Percentiles rank a stretch among this genome's conserved stretches.
These are phyloP conservation scores for Iris pallida DNA, from an alignment of 116 monocot species.

Conservation along the genomic window DNA sequence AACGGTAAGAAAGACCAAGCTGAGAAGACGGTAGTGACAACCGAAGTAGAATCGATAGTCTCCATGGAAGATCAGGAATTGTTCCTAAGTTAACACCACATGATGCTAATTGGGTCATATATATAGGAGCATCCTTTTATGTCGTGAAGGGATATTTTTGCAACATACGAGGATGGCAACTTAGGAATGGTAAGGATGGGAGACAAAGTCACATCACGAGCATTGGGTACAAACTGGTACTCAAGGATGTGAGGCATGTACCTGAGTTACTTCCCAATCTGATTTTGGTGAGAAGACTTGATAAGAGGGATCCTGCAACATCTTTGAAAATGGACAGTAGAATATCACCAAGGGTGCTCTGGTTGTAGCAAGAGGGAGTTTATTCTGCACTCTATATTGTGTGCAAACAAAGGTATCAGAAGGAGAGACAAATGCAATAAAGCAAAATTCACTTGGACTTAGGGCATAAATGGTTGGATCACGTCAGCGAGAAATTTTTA, in stretches of 20 bases:
- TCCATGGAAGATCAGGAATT: too few relatives aligned
- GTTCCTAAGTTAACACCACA: not conserved
- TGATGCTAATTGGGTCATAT: not conserved
- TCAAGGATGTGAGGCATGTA: slow-evolving; percentile 1
- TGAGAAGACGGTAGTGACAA: not conserved
- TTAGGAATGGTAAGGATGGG: not conserved
- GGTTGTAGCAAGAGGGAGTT: not conserved
- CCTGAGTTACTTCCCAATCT: not conserved
- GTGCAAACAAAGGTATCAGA: too few relatives aligned
- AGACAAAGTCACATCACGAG: not conserved
- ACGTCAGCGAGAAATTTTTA: too few relatives aligned
- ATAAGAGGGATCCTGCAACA: not conserved
- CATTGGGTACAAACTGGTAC: not conserved
- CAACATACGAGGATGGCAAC: not conserved
- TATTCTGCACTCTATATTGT: too few relatives aligned
- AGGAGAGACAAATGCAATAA: too few relatives aligned
- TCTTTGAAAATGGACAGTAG: not conserved
- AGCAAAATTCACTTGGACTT: too few relatives aligned
- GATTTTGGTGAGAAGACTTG: not conserved
- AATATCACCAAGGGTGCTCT: not conserved
- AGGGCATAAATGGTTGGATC: too few relatives aligned
- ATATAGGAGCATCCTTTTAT: not conserved
- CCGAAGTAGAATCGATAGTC: not conserved
- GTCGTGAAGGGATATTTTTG: not conserved
- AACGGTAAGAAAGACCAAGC: not conserved